These are phyloP conservation scores for Bipolaris sorokiniana DNA, from an alignment of 2,329 filamentous ascomycete species.

Conservation along the genomic window DNA sequence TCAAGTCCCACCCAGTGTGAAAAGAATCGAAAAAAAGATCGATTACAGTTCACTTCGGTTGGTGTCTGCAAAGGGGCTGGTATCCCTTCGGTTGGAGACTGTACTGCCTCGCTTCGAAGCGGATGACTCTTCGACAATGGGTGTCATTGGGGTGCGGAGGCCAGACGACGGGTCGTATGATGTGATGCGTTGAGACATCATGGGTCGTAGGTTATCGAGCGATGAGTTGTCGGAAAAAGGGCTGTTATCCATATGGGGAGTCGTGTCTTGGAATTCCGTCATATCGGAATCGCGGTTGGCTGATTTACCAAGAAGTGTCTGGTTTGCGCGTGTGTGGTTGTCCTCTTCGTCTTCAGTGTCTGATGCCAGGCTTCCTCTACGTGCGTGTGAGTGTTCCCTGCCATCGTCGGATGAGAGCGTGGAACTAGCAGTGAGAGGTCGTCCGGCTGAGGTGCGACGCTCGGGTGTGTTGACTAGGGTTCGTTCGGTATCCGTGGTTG, in stretches of 20 bases:
- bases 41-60: constrained; percentile 37
- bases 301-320: constrained; percentile 37
- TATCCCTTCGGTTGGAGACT: constrained; percentile 35
- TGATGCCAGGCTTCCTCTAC: constrained; percentile 37
- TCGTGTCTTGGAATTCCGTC: constrained; percentile 46
- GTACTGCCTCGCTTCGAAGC: constrained; percentile 47
- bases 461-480: constrained; percentile 36
- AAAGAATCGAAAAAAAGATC: not conserved
- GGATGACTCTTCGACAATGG: constrained; percentile 55
- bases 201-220: constrained; percentile 31
- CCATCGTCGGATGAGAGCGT: constrained; percentile 42
- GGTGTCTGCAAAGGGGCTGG: constrained; percentile 45
- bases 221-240: constrained; percentile 44
- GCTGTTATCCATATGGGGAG: constrained; percentile 39
- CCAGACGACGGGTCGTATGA: constrained; percentile 38
- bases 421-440: constrained; percentile 43
- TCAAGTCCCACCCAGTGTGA: not conserved
- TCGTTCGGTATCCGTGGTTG: constrained; percentile 26
- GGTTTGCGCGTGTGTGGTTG: constrained; percentile 42
- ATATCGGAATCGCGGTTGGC: constrained; percentile 37
- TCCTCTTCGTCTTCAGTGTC: constrained; percentile 40
- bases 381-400: constrained; percentile 42
- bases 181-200: constrained; percentile 38
- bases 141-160: constrained; percentile 47
- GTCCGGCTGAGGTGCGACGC: constrained; percentile 29